Conservation (phyloP, 495 filamentous ascomycete genomes). For the Polyplosphaeria fusca region DNA sequence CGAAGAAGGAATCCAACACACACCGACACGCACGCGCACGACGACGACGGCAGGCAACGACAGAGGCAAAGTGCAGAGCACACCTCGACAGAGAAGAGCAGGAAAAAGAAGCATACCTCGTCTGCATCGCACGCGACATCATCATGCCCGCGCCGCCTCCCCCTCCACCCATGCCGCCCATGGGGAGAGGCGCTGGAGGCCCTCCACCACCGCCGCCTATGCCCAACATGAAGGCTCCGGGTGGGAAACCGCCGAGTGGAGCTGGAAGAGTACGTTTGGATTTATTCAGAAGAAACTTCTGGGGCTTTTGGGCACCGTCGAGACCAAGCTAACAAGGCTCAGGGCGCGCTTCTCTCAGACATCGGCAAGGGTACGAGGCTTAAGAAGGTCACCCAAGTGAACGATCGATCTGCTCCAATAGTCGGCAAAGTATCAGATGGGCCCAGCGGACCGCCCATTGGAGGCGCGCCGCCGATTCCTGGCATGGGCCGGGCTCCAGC, state of each 20-base stretch:
- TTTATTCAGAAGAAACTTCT: slow-evolving; percentile 1
- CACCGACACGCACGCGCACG: slow-evolving; percentile 1
- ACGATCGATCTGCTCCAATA: slow-evolving; percentile 86
- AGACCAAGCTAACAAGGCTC: slow-evolving; percentile 34
- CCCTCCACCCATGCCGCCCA: slow-evolving; percentile 59
- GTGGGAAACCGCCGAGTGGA: slow-evolving; percentile 46
- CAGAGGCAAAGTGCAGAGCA: background rate
- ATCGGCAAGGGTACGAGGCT: slow-evolving; percentile 78
- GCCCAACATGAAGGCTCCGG: slow-evolving; percentile 36
- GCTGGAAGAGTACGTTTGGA: slow-evolving; percentile 54
- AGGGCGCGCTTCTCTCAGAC: slow-evolving; percentile 88
- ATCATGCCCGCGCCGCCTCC: slow-evolving; percentile 73
- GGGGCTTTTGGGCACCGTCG: slow-evolving; percentile 3
- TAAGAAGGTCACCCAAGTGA: slow-evolving; percentile 75
- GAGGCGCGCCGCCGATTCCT: slow-evolving; percentile 80
- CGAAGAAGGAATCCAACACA: slow-evolving; percentile 19
- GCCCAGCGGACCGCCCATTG: slow-evolving; percentile 57
- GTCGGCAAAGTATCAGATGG: slow-evolving; percentile 56
- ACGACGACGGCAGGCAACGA: slow-evolving; percentile 12
- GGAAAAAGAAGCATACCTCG: background rate
- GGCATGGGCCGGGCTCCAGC: slow-evolving; percentile 58
- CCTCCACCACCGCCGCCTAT: slow-evolving; percentile 64
- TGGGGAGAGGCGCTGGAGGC: slow-evolving; percentile 48
- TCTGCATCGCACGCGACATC: slow-evolving; percentile 28
- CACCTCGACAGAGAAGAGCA: slow-evolving; percentile 6